Evolutionary conservation across 352 stramenopile species (phyloP), one percentile per base, ranked within the genome.

Genomic region (Phytophthora lateralis): DNA sequence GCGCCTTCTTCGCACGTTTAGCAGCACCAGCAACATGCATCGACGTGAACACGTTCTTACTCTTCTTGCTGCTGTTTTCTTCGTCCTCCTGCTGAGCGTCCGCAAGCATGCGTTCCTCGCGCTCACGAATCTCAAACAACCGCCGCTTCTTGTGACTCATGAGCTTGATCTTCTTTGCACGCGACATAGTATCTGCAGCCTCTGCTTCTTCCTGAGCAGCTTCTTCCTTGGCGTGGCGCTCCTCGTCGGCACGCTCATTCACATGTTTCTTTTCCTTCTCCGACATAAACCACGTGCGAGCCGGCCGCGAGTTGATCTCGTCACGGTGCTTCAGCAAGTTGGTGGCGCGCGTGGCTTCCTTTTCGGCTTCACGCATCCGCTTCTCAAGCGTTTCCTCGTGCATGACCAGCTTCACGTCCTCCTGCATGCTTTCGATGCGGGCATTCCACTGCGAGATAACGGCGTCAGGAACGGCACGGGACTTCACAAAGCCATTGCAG

Each of bases 281-380:
- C 34, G 86, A 93, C 77, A 97, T 89, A 61, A 97, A 98, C 94
- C 94, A 98, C 58, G 88, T 97, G 55, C 90, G 85, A 29, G 86
- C 85, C 27, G 91, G 92, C 6, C 93, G 83, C 35, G 79, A 73
- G 7, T 75, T 63, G 53, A 98, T 98, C 63, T 98, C 94, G 49
- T 97, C 90, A 35, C 85, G 78, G 67, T 98, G 90, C 63, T 81
- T 81, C 15, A 98, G 66, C 47, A 98, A 43, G 75, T 98, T 98
- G 1, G 82, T 71, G 14, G 93, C 94, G 4, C 89, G 82, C 51
- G 91, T 83, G 6, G 85, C 88, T 51, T 98, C 95, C 59, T 91
- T 92, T 71, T 96, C 89, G 0, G 89, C 92, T 50, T 90, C 75
- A 35, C 90, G 86, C 75, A 97, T 89, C 50, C 96, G 88, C 67